Conservation (phyloP, 2,329 filamentous ascomycete species). For the Verticillium tricorpus region DNA sequence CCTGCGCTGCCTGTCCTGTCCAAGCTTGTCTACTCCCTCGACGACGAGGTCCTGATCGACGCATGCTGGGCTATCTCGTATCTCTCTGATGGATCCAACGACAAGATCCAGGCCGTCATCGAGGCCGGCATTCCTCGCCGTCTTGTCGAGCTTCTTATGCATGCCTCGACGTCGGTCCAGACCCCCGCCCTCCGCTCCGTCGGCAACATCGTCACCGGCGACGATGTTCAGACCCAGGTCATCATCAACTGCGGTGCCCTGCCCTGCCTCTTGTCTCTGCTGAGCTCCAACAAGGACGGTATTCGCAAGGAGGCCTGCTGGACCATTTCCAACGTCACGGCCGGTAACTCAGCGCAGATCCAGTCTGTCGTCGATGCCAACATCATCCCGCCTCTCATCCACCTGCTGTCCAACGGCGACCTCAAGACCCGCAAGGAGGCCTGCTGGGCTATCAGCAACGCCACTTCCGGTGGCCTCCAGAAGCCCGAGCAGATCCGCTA, state of each 20-base stretch:
- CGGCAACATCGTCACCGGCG: constrained; percentile 97
- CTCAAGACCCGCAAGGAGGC: constrained; percentile 99
- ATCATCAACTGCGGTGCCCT: constrained; percentile 98
- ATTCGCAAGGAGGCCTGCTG: constrained; percentile 99
- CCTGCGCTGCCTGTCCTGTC: constrained; percentile 91
- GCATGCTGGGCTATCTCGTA: constrained; percentile 99
- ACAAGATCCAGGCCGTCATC: constrained; percentile 99
- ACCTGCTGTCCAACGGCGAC: constrained; percentile 92
- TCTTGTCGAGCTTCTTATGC: constrained; percentile 95
- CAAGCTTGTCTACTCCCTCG: constrained; percentile 96
- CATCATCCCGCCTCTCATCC: constrained; percentile 93
- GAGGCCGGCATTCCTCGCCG: constrained; percentile 96
- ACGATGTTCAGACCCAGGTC: constrained; percentile 97
- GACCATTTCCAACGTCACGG: constrained; percentile 99
- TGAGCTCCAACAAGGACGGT: constrained; percentile 96
- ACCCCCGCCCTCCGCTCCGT: constrained; percentile 95
- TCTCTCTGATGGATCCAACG: constrained; percentile 94
- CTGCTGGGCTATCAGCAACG: constrained; percentile 99
- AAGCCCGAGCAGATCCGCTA: constrained; percentile 99
- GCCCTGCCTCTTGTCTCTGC: constrained; percentile 83
- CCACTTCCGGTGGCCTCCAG: constrained; percentile 93
- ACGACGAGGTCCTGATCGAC: constrained; percentile 97
- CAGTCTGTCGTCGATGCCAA: constrained; percentile 95
- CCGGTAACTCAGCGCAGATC: constrained; percentile 96
- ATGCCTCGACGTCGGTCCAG: constrained; percentile 96